Conservation (phyloP, 192 early-diverging fungal species). For the Coemansia sp. region DNA sequence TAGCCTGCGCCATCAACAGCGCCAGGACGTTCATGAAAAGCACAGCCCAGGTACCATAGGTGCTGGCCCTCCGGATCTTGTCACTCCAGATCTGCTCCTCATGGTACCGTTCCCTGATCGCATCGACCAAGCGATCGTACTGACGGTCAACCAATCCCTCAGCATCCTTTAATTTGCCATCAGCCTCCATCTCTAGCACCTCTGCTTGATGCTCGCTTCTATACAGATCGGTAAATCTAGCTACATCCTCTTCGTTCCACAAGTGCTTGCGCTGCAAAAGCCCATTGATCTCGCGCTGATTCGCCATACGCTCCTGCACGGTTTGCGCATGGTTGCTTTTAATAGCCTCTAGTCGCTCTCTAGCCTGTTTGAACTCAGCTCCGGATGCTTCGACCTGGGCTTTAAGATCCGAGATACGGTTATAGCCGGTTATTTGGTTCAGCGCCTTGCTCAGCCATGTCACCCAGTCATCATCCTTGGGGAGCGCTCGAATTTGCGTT, state of each 20-base stretch:
- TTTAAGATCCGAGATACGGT: constrained; percentile 63
- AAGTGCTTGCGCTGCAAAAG: constrained; percentile 72
- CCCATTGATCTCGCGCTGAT: constrained; percentile 74
- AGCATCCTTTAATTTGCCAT: constrained; percentile 48
- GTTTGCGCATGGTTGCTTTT: constrained; percentile 60
- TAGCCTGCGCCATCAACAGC: constrained; percentile 65
- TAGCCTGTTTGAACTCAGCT: constrained; percentile 45
- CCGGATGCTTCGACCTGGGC: constrained; percentile 54
- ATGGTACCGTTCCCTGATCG: constrained; percentile 76
- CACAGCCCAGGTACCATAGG: constrained; percentile 74
- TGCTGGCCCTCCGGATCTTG: constrained; percentile 74
- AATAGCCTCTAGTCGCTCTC: constrained; percentile 41
- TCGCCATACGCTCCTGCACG: constrained; percentile 53
- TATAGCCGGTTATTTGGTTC: constrained; percentile 72
- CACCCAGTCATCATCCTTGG: constrained; percentile 42
- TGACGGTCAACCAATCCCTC: constrained; percentile 63
- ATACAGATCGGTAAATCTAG: constrained; percentile 72
- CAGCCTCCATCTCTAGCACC: constrained; percentile 44
- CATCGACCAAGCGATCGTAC: constrained; percentile 59
- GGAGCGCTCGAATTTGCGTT: constrained; percentile 8
- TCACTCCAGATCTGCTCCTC: constrained; percentile 86
- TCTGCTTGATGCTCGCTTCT: constrained; percentile 66
- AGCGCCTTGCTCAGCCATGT: constrained; percentile 48
- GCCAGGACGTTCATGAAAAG: constrained; percentile 63
- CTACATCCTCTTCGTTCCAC: constrained; percentile 72